Percentiles rank a stretch among this genome's conserved stretches.
Evolutionary conservation across 1,284 basidiomycete genomes (phyloP).

Genomic region (Irpex sp.): DNA sequence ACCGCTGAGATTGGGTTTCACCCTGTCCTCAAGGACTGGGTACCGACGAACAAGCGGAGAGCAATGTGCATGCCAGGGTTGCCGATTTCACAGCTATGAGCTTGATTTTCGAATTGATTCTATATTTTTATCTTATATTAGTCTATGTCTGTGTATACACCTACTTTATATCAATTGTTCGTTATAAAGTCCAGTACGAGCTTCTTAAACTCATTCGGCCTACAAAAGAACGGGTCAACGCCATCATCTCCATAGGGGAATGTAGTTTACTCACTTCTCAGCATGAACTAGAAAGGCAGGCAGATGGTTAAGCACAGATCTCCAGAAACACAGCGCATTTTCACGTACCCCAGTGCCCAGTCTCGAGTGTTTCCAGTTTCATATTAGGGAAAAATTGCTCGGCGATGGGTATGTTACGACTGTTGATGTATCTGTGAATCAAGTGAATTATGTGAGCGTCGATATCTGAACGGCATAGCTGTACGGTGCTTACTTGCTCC

Average conservation of each 20-base stretch:
- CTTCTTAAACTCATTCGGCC: constrained; percentile 45
- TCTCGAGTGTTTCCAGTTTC: constrained; percentile 48
- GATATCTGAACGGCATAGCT: background rate
- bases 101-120: background rate
- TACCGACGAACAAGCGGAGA: background rate
- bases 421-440: constrained; percentile 62
- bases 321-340: constrained; percentile 11
- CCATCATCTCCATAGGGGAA: background rate
- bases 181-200: constrained; percentile 39
- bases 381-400: constrained; percentile 68
- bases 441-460: background rate
- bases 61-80: background rate
- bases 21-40: background rate
- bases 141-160: background rate
- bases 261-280: constrained; percentile 40
- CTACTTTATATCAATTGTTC: background rate
- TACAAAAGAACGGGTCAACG: constrained; percentile 14
- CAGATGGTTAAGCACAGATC: constrained; percentile 1
- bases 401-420: constrained; percentile 54
- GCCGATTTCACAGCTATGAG: background rate
- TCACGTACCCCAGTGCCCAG: constrained; percentile 67
- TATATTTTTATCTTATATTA: background rate
- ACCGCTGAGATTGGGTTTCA: background rate
- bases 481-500: constrained; percentile 56
- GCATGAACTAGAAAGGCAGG: constrained; percentile 44